Percentiles rank a stretch among this genome's conserved stretches.
Conservation (phyloP, 805 yeast genomes). For the Starmera pachycereana region DNA sequence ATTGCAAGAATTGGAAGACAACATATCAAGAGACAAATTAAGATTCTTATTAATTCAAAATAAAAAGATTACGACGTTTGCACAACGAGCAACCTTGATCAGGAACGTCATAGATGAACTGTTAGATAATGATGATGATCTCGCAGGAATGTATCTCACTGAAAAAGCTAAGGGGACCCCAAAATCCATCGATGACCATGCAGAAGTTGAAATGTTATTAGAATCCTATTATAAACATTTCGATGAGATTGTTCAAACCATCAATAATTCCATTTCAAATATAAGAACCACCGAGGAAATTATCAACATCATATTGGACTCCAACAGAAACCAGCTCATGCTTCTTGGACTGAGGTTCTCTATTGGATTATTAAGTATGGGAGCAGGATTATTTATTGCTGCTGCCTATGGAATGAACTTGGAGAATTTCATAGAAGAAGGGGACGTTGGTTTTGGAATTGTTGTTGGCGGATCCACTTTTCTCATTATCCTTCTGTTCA, state of each 20-base stretch:
- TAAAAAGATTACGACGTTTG: conserved; percentile 74
- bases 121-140: conserved; percentile 78
- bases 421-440: conserved; percentile 83
- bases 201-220: conserved; percentile 79
- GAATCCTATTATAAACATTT: conserved; percentile 87
- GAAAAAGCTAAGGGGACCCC: conserved; percentile 39
- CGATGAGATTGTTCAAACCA: conserved; percentile 90
- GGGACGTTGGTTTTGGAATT: conserved; percentile 54
- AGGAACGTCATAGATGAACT: conserved; percentile 79
- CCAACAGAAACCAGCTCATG: conserved; percentile 92
- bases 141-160: conserved; percentile 72
- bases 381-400: conserved; percentile 70
- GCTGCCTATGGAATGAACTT: conserved; percentile 94
- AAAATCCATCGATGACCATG: conserved; percentile 54
- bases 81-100: conserved; percentile 73
- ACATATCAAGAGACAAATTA: conserved; percentile 71
- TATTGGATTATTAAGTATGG: conserved; percentile 73
- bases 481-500: conserved; percentile 37
- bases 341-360: conserved; percentile 74
- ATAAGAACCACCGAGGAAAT: conserved; percentile 92
- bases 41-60: conserved; percentile 74
- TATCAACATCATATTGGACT: conserved; percentile 83
- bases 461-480: conserved; percentile 32
- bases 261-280: conserved; percentile 67
- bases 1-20: conserved; percentile 66